phyloP scores from a whole-genome alignment of 306 rosid genomes.

The Hylodesmum podocarpum region DNA sequence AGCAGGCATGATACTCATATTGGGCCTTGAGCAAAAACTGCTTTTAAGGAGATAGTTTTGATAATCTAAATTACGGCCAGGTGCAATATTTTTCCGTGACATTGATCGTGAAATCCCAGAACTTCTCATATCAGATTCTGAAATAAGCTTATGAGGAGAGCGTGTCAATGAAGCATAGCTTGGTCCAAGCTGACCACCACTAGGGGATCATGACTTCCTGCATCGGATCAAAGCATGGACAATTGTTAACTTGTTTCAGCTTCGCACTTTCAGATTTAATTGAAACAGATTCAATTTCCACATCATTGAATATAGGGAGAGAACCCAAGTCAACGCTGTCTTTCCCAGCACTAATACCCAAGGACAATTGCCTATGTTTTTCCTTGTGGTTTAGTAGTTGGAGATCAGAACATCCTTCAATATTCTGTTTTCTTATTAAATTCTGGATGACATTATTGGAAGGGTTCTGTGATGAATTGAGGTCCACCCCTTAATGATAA shows the following conservation, averaged over 20 bases:
- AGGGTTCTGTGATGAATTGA: slow-evolving; percentile 9
- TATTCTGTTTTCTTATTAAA: slow-evolving; percentile 11
- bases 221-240: slow-evolving; percentile 18
- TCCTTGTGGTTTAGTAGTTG: slow-evolving; percentile 14
- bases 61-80: slow-evolving; percentile 24
- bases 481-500: slow-evolving; percentile 12
- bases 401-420: slow-evolving; percentile 20
- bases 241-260: slow-evolving; percentile 28
- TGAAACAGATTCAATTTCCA: slow-evolving; percentile 13
- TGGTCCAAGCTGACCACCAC: slow-evolving; percentile 32
- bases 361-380: slow-evolving; percentile 26
- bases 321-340: slow-evolving; percentile 23
- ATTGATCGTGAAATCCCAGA: slow-evolving; percentile 37
- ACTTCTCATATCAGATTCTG: slow-evolving; percentile 19
- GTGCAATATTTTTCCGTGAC: slow-evolving; percentile 14
- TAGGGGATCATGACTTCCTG: slow-evolving; percentile 22
- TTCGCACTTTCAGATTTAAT: slow-evolving; percentile 21
- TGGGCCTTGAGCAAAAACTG: slow-evolving; percentile 30
- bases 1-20: slow-evolving; percentile 44
- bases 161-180: slow-evolving; percentile 25
- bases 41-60: slow-evolving; percentile 25
- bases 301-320: slow-evolving; percentile 17
- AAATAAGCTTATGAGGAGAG: slow-evolving; percentile 26
- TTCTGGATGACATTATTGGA: slow-evolving; percentile 19
- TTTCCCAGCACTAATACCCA: slow-evolving; percentile 34